Percentiles rank a stretch among this genome's conserved stretches.
These are phyloP conservation scores for Coelastrella sp. DNA, from an alignment of 139 green algal genomes.

Conservation along the genomic window DNA sequence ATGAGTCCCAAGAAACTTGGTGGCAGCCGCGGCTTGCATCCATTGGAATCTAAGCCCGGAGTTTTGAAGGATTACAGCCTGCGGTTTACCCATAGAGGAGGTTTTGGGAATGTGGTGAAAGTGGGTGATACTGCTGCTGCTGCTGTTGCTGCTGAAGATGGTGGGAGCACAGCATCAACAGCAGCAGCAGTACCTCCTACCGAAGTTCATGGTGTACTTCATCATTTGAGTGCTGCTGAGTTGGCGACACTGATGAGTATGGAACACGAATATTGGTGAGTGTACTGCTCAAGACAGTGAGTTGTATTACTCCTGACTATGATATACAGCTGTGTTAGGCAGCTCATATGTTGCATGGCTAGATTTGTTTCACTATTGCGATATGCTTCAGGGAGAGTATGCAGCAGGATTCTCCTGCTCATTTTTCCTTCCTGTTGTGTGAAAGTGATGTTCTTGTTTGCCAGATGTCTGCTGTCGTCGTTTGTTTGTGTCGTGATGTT, in stretches of 20 bases:
- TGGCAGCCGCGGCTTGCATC: slow-evolving; percentile 47
- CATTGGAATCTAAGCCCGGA: slow-evolving; percentile 55
- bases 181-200: neutral
- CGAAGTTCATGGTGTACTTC: slow-evolving; percentile 68
- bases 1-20: slow-evolving; percentile 64
- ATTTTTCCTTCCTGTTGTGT: too few relatives aligned
- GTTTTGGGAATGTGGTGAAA: slow-evolving; percentile 58
- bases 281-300: neutral
- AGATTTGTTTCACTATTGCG: too few relatives aligned
- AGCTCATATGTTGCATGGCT: too few relatives aligned
- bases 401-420: too few relatives aligned
- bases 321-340: too few relatives aligned
- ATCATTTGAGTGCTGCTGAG: slow-evolving; percentile 54
- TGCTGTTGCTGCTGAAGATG: neutral
- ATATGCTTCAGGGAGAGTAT: too few relatives aligned
- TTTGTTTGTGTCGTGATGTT: neutral
- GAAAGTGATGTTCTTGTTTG: too few relatives aligned
- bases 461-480: neutral
- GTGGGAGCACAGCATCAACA: neutral
- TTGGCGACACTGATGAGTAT: slow-evolving; percentile 58
- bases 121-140: neutral
- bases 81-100: slow-evolving; percentile 62
- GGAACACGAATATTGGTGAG: slow-evolving; percentile 71
- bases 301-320: too few relatives aligned
- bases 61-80: slow-evolving; percentile 58